Evolutionary conservation across 1,139 yeast species (phyloP).

Genomic region (Yarrowia galli): DNA sequence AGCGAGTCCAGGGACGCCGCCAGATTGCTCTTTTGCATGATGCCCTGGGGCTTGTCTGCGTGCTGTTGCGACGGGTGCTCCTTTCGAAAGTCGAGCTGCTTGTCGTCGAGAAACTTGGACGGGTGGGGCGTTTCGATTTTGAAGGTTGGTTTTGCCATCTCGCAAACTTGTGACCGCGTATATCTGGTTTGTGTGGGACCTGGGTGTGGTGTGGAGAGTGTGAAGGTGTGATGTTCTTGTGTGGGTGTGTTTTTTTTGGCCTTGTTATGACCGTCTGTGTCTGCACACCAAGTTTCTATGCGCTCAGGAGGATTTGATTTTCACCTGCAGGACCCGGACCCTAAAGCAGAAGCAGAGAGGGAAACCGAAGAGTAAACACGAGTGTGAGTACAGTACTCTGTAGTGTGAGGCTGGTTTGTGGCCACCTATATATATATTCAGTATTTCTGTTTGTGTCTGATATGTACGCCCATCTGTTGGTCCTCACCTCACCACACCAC

Average conservation of each 20-base stretch:
- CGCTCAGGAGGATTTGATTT: conserved; percentile 31
- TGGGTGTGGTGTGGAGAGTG: background rate
- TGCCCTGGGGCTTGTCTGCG: conserved; percentile 22
- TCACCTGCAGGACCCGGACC: conserved; percentile 23
- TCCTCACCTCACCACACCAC: too few species aligned
- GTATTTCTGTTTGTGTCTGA: too few species aligned
- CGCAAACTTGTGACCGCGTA: too few species aligned
- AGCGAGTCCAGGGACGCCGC: conserved; percentile 27
- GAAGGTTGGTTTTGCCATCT: conserved; percentile 37
- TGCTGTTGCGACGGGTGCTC: conserved; percentile 32
- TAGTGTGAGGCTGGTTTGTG: too few species aligned
- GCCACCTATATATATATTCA: too few species aligned
- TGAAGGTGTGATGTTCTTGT: background rate
- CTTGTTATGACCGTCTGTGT: background rate
- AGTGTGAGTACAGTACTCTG: too few species aligned
- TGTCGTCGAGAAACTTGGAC: conserved; percentile 36
- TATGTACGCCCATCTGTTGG: too few species aligned
- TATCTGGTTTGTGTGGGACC: background rate
- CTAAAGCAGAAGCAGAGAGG: background rate
- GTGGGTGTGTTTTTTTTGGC: too few species aligned
- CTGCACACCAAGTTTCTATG: too few species aligned
- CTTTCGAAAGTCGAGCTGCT: conserved; percentile 18
- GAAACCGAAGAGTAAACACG: background rate
- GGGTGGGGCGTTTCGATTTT: conserved; percentile 39
- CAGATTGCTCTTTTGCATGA: conserved; percentile 35